These are phyloP conservation scores for Acer negundo DNA, from an alignment of 345 rosid genomes.

Conservation along the genomic window DNA sequence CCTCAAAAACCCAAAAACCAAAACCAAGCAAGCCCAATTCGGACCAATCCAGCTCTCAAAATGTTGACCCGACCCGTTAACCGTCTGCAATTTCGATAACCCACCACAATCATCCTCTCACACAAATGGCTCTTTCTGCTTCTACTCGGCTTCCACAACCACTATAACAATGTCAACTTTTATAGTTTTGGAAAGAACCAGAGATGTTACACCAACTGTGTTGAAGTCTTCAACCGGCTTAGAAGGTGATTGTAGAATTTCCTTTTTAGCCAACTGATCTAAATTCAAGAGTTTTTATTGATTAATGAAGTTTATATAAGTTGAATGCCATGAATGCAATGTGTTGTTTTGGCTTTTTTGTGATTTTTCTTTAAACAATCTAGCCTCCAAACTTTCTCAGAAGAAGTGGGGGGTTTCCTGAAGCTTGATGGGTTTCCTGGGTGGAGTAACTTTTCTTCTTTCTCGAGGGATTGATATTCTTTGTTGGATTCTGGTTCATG, in stretches of 20 bases:
- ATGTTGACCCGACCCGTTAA: not conserved
- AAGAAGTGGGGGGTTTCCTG: slow-evolving; percentile 87
- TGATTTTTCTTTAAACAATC: not conserved
- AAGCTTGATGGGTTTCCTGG: slow-evolving; percentile 62
- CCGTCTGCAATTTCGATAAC: too few relatives aligned
- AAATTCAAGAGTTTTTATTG: not conserved
- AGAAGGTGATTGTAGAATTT: slow-evolving; percentile 50
- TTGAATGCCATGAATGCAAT: not conserved
- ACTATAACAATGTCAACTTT: not conserved
- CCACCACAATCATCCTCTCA: not conserved
- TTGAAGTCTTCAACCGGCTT: slow-evolving; percentile 81
- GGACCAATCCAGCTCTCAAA: not conserved
- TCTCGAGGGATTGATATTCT: slow-evolving; percentile 68
- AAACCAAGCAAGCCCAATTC: not conserved
- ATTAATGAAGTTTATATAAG: not conserved
- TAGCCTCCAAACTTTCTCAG: slow-evolving; percentile 72
- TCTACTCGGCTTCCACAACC: too few relatives aligned
- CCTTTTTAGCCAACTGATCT: not conserved
- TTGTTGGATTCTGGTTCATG: slow-evolving; percentile 80
- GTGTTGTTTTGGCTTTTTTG: not conserved
- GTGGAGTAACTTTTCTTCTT: slow-evolving; percentile 68
- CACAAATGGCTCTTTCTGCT: not conserved
- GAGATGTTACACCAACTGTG: slow-evolving; percentile 73
- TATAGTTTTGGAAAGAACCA: slow-evolving; percentile 76
- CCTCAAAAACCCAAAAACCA: not conserved